Evolutionary conservation across 2,329 filamentous ascomycete species (phyloP), one percentile per base, ranked within the genome.

Genomic region (Penicillium brevicompactum): DNA sequence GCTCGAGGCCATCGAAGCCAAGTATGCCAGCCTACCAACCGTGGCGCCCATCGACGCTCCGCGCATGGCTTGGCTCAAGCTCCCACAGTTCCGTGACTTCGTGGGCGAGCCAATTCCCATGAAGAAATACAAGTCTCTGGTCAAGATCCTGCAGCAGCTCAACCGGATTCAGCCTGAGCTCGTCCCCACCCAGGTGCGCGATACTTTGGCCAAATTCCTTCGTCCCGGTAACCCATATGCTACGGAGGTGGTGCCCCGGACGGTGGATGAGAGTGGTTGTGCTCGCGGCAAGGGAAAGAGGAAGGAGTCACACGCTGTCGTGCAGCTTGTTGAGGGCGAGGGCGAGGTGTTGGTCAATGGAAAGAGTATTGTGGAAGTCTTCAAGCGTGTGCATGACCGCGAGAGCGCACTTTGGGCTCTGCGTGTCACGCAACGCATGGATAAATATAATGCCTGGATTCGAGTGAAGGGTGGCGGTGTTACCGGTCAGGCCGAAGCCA

Each of bases 401-500:
- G 94, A 97, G 79, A 97, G 91, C 70, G 93, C 91, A 2, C 79
- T 96, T 4, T 99, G 93, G 93, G 87, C 93, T 7, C 76, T 99
- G 68, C 91, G 92, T 68, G 83, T 86, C 47, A 95, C 92, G 22
- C 82, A 89, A 42, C 82, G 94, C 60, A 76, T 96, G 61, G 92
- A 96, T 80, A 97, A 97, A 76, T 99, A 99, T 81, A 99, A 99
- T 69, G 86, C 97, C 3, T 99, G 91, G 87, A 92, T 88, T 50
- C 77, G 90, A 47, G 90, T 92, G 3, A 82, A 84, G 56, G 94
- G 94, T 53, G 94, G 94, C 63, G 94, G 94, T 66, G 89, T 90
- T 46, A 99, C 94, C 47, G 94, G 94, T 2, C 95, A 99, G 76
- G 93, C 94, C 7, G 94, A 99, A 76, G 92, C 94, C 32, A 84